These are phyloP conservation scores for Aureobasidium sp. DNA, from an alignment of 2,329 filamentous ascomycete species.

Conservation along the genomic window DNA sequence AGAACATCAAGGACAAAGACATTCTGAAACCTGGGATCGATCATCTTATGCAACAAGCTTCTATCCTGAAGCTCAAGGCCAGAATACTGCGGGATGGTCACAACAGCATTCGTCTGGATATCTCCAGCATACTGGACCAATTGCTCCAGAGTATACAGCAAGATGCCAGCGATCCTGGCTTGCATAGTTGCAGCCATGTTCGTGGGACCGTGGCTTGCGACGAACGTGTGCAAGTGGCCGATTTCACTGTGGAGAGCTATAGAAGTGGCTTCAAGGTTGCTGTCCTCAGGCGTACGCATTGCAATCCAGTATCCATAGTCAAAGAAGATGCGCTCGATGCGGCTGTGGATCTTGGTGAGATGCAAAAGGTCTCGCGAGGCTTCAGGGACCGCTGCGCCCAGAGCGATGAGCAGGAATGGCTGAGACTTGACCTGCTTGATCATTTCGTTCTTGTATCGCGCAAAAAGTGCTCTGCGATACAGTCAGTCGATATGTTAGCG, in stretches of 20 bases:
- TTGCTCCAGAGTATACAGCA: slow-evolving; percentile 5
- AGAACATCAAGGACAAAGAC: background rate
- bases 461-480: background rate
- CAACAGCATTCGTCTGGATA: background rate
- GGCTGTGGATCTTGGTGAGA: slow-evolving; percentile 1
- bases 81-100: background rate
- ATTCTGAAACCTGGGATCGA: background rate
- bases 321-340: background rate
- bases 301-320: background rate
- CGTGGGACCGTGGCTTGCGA: background rate
- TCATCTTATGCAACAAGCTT: background rate
- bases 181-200: background rate
- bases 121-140: background rate
- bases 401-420: background rate
- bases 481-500: background rate
- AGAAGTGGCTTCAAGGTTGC: background rate
- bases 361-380: background rate
- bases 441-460: background rate
- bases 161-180: background rate
- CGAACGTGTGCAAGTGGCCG: background rate
- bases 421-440: background rate
- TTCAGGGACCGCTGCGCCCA: background rate
- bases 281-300: background rate
- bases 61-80: background rate
- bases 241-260: background rate